Evolutionary conservation across 2,329 filamentous ascomycete genomes (phyloP).

Genomic region (Gaeumannomyces tritici): DNA sequence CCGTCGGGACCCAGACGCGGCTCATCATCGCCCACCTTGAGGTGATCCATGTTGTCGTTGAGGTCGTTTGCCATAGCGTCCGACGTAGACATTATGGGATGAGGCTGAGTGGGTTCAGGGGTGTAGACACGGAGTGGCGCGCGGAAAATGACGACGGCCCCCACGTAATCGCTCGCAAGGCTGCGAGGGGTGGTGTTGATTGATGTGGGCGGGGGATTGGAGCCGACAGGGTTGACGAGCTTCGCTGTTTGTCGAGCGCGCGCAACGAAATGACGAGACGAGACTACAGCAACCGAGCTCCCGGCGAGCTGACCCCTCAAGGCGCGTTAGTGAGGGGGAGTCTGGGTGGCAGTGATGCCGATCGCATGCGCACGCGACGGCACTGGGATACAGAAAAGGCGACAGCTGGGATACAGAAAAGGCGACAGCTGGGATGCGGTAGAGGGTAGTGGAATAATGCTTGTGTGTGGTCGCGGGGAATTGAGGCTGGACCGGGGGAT

Average conservation of each 20-base stretch:
- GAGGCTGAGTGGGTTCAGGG: not conserved
- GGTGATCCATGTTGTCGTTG: slow-evolving; percentile 51
- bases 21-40: slow-evolving; percentile 55
- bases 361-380: not conserved
- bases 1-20: slow-evolving; percentile 59
- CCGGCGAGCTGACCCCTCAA: not conserved
- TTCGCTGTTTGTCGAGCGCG: not conserved
- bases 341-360: not conserved
- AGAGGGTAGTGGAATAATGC: slow-evolving; percentile 4
- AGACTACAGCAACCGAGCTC: not conserved
- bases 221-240: not conserved
- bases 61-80: slow-evolving; percentile 50
- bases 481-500: not conserved
- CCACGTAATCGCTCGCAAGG: not conserved
- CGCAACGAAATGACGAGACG: not conserved
- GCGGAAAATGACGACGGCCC: not conserved
- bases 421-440: not conserved
- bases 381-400: not conserved
- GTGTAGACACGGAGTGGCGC: not conserved
- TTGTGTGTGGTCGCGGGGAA: not conserved
- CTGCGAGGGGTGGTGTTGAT: not conserved
- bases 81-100: slow-evolving; percentile 47
- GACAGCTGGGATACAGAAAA: not conserved
- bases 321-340: not conserved
- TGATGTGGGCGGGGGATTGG: not conserved